phyloP scores from a whole-genome alignment of 2,329 filamentous ascomycete species.

The Alternaria viburni region DNA sequence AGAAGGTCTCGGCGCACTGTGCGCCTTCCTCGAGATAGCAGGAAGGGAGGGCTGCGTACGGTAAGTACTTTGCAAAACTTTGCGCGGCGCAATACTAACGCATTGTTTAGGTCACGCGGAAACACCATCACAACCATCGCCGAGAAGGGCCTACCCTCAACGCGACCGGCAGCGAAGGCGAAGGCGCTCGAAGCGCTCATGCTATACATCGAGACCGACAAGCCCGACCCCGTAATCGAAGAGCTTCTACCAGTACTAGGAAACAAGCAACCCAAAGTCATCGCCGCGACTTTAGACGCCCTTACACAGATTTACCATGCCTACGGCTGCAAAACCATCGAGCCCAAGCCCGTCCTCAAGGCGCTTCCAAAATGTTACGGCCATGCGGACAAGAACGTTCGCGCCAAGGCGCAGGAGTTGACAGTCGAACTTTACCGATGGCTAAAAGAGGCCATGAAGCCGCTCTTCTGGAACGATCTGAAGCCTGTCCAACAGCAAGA shows the following conservation, averaged over 20 bases:
- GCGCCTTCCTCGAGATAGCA: slow-evolving; percentile 90
- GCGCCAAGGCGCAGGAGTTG: slow-evolving; percentile 88
- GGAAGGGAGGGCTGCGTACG: slow-evolving; percentile 78
- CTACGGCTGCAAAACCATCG: slow-evolving; percentile 91
- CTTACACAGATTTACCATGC: slow-evolving; percentile 87
- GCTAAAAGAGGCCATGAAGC: slow-evolving; percentile 97
- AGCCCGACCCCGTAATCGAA: slow-evolving; percentile 83
- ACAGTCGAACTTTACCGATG: slow-evolving; percentile 96
- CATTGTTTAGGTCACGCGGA: slow-evolving; percentile 67
- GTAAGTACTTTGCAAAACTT: slow-evolving; percentile 45
- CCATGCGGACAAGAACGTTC: slow-evolving; percentile 97
- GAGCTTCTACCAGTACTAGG: slow-evolving; percentile 83
- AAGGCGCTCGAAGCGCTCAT: slow-evolving; percentile 85
- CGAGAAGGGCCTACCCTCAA: slow-evolving; percentile 90
- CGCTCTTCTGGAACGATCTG: slow-evolving; percentile 93
- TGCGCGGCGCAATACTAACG: neutral
- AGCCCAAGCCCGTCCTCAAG: slow-evolving; percentile 91
- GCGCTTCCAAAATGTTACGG: slow-evolving; percentile 87
- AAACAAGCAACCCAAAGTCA: slow-evolving; percentile 90
- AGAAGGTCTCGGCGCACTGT: slow-evolving; percentile 86
- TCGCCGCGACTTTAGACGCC: slow-evolving; percentile 75
- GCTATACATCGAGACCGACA: slow-evolving; percentile 88
- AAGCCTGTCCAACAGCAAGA: slow-evolving; percentile 96
- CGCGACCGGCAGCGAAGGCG: slow-evolving; percentile 85
- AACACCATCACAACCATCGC: slow-evolving; percentile 78